These are phyloP conservation scores for Trichoderma virens DNA, from an alignment of 495 filamentous ascomycete genomes.

Conservation along the genomic window DNA sequence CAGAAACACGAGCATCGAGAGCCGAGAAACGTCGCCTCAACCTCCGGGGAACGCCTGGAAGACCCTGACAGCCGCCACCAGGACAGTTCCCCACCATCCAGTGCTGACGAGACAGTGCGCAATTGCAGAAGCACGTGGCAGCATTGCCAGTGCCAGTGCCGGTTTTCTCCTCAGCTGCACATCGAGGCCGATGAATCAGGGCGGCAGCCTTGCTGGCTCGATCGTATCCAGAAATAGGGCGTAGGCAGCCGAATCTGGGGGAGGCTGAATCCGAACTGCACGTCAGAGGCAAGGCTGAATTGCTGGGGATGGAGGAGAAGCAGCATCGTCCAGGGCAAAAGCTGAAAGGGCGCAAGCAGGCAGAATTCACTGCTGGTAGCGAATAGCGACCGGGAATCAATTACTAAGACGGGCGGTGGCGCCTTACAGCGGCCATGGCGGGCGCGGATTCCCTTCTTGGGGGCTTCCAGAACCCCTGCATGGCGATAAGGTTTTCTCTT, in stretches of 20 bases:
- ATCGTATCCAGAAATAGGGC: neutral
- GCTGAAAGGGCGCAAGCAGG: neutral
- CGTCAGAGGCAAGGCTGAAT: neutral
- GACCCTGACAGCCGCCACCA: constrained; percentile 6
- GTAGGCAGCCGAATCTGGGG: neutral
- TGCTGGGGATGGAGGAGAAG: neutral
- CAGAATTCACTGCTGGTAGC: neutral
- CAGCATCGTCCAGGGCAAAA: neutral
- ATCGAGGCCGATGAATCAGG: neutral
- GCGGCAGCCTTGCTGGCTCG: neutral
- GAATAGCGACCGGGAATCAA: no score
- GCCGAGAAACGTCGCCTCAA: neutral
- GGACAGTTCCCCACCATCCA: constrained; percentile 2
- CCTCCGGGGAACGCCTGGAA: neutral
- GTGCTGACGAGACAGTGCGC: constrained; percentile 1
- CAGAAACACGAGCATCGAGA: neutral
- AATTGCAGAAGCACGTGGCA: neutral
- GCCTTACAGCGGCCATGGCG: neutral
- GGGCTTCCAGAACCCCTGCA: neutral
- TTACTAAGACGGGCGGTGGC: neutral
- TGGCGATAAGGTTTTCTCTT: neutral
- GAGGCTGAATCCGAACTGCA: neutral
- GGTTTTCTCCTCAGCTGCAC: no score
- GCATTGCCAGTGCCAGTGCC: no score
- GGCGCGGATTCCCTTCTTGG: neutral